Base-by-base conservation (phyloP, 2,329 filamentous ascomycete species). In the Colletotrichum sp. region DNA sequence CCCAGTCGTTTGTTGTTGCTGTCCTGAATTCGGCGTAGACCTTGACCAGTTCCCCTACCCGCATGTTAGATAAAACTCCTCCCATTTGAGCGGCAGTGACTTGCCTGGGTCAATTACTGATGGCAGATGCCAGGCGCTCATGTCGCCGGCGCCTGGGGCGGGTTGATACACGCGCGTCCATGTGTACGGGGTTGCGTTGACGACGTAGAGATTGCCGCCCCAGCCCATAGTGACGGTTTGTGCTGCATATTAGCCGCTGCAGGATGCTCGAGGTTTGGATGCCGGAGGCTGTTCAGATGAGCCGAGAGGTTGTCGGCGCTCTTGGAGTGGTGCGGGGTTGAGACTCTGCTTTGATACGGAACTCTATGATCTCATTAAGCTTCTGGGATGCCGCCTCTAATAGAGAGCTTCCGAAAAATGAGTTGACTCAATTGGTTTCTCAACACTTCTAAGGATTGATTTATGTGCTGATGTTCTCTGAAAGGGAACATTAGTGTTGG, bases 1-100 rank as follows among this genome's bases (percentile, higher is more conserved):
- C 64, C 64, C 64, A 67, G 39, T 67, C 64, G 36, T 52, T 26
- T 43, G 64, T 67, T 7, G 64, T 67, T n/a, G 36, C 39, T 30
- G 64, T 67, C 21, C 39, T 32, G 64, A 67, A 67, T 21, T 67
- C 64, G 18, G 64, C 64, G 43, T 67, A 67, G 26, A 21, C 28
- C 7, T 43, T 30, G n/a, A 48, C 64, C 16, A 67, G 0, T 18
- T 52, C 39, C 10, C 64, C 64, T 66, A 4, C 0, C 2, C 0
- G 16, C 16, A 13, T 66, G 34, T 66, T n/a, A 24, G 24, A 24
- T 24, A 24, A 24, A 24, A 24, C 24, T 24, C 24, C 24, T 24
- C 24, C 24, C 24, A 24, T 24, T 24, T 24, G 24, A 24, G 24
- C 24, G 14, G 32, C n/a, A 3, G 18, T 10, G 9, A n/a, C 61